phyloP scores from a whole-genome alignment of 129 eudicot genomes.

The Dittrichia graveolens region DNA sequence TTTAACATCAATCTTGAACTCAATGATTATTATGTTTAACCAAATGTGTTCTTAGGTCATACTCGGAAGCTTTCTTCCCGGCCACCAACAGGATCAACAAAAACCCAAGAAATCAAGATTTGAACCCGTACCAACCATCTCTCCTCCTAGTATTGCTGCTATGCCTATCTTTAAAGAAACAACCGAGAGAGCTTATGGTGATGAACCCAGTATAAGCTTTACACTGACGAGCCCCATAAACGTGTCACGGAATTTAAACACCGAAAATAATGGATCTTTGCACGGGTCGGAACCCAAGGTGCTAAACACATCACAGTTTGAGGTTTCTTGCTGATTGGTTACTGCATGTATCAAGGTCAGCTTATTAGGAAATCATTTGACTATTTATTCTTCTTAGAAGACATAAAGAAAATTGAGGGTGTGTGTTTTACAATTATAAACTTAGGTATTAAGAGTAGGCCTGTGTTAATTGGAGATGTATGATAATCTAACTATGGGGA shows the following conservation, averaged over 20 bases:
- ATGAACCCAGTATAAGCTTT: slow-evolving; percentile 32
- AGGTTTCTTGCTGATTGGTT: slow-evolving; percentile 41
- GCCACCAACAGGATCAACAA: slow-evolving; percentile 33
- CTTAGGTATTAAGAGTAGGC: slow-evolving; percentile 31
- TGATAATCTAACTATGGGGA: slow-evolving; percentile 24
- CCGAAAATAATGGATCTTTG: slow-evolving; percentile 35
- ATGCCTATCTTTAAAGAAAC: slow-evolving; percentile 34
- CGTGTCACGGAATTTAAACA: slow-evolving; percentile 19
- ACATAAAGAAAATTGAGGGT: slow-evolving; percentile 3
- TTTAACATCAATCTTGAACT: neutral
- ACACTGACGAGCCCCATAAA: slow-evolving; percentile 22
- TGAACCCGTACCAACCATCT: slow-evolving; percentile 14
- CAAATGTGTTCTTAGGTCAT: slow-evolving; percentile 26
- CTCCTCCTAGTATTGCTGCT: slow-evolving; percentile 28
- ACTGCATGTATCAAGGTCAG: slow-evolving; percentile 14
- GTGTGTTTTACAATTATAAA: slow-evolving; percentile 15
- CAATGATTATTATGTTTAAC: neutral
- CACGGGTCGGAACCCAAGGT: slow-evolving; percentile 27
- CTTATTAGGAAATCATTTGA: slow-evolving; percentile 31
- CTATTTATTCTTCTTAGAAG: slow-evolving; percentile 27
- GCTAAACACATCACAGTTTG: slow-evolving; percentile 4
- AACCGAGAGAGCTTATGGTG: slow-evolving; percentile 19
- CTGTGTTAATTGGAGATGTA: slow-evolving; percentile 26
- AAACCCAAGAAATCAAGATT: slow-evolving; percentile 34
- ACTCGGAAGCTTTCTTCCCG: slow-evolving; percentile 39